phyloP scores from a whole-genome alignment of 495 filamentous ascomycete genomes.

The Hypoxylon crocopeplum region DNA sequence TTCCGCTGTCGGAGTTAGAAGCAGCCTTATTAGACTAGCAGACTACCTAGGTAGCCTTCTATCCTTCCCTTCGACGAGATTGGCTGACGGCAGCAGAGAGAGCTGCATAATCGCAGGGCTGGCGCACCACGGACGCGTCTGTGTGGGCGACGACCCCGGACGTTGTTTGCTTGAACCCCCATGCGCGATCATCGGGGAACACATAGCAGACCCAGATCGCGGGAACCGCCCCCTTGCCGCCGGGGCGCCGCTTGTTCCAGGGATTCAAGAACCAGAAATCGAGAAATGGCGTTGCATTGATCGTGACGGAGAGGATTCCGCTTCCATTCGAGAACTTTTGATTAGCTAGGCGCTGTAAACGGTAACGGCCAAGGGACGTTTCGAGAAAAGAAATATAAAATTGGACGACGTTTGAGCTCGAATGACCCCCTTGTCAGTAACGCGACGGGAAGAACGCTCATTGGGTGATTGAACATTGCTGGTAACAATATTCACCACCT shows the following conservation, averaged over 20 bases:
- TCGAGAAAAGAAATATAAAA: constrained; percentile 2
- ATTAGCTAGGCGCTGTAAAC: constrained; percentile 1
- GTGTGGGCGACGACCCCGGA: constrained; percentile 31
- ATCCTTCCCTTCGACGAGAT: constrained; percentile 11
- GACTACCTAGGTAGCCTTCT: not conserved
- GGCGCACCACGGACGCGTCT: constrained; percentile 26
- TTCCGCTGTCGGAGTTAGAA: constrained; percentile 27
- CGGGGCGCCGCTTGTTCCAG: constrained; percentile 18
- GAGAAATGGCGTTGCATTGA: constrained; percentile 21
- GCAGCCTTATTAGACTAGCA: constrained; percentile 27
- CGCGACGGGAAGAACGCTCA: constrained; percentile 3
- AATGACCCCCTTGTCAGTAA: constrained; percentile 25
- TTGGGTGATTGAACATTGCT: constrained; percentile 6
- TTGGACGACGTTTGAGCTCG: constrained; percentile 10
- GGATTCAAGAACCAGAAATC: constrained; percentile 11
- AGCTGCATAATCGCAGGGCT: constrained; percentile 27
- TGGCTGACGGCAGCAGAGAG: constrained; percentile 31
- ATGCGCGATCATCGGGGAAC: constrained; percentile 32
- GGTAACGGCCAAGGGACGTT: not conserved
- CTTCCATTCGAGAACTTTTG: constrained; percentile 10
- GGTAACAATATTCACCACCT: constrained; percentile 7
- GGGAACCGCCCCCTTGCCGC: constrained; percentile 31
- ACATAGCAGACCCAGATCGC: constrained; percentile 33
- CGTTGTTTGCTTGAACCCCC: constrained; percentile 33
- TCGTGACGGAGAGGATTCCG: constrained; percentile 11